A percentile compares a stretch with the other conserved stretches of the same genome.
Evolutionary conservation across 495 filamentous ascomycete genomes (phyloP).

Genomic region (Massariosphaeria phaeospora): DNA sequence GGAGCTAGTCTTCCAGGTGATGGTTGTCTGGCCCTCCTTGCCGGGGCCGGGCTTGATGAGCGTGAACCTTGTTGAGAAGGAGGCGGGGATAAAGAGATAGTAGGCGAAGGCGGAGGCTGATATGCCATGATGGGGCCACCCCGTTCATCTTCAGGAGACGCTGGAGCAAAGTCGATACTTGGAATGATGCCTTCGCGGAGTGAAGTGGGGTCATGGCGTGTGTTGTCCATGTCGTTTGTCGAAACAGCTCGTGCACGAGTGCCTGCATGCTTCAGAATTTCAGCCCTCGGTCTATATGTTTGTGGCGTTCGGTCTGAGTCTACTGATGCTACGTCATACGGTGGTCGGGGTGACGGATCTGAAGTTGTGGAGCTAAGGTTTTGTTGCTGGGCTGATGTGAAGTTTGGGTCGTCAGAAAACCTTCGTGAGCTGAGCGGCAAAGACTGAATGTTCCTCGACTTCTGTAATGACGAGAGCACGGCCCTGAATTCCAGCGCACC

Average conservation of each 20-base stretch:
- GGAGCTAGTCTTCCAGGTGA: slow-evolving; percentile 22
- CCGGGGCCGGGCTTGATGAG: slow-evolving; percentile 34
- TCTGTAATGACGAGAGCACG: slow-evolving; percentile 75
- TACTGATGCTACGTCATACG: slow-evolving; percentile 33
- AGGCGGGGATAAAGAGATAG: slow-evolving; percentile 38
- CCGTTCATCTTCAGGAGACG: slow-evolving; percentile 22
- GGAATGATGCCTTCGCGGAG: slow-evolving; percentile 21
- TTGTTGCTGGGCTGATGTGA: slow-evolving; percentile 44
- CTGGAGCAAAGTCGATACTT: slow-evolving; percentile 33
- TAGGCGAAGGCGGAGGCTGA: slow-evolving; percentile 29
- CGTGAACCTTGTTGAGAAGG: slow-evolving; percentile 34
- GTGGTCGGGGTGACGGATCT: slow-evolving; percentile 41
- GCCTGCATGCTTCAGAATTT: slow-evolving; percentile 38
- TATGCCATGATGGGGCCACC: neutral
- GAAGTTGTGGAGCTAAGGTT: slow-evolving; percentile 50
- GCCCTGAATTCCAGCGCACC: slow-evolving; percentile 92
- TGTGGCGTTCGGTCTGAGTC: slow-evolving; percentile 21
- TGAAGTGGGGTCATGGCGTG: slow-evolving; percentile 31
- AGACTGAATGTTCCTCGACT: slow-evolving; percentile 65
- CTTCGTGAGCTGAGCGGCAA: slow-evolving; percentile 62
- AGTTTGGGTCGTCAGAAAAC: slow-evolving; percentile 63
- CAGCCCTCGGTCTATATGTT: slow-evolving; percentile 32
- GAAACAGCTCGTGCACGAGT: slow-evolving; percentile 58
- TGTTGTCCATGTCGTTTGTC: slow-evolving; percentile 52
- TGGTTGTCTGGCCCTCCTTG: neutral